phyloP scores from a whole-genome alignment of 2,329 filamentous ascomycete genomes.

The Paraconiothyrium sp. region DNA sequence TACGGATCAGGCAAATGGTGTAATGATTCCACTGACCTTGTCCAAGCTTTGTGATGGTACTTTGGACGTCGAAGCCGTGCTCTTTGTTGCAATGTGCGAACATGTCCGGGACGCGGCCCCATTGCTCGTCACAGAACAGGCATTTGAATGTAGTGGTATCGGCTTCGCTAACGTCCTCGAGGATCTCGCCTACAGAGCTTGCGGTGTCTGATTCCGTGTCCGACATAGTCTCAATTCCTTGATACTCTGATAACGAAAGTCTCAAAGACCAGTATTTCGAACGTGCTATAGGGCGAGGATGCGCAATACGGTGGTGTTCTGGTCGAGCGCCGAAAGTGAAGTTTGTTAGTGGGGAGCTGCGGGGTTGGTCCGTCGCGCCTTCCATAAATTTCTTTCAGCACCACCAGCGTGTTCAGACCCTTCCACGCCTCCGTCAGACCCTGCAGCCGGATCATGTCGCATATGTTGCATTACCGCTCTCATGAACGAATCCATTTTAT shows the following conservation, averaged over 20 bases:
- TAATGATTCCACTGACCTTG: conserved; percentile 29
- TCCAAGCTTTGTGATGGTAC: conserved; percentile 40
- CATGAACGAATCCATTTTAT: too few species aligned
- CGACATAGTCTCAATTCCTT: conserved; percentile 30
- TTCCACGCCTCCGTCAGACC: neutral
- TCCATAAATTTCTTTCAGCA: conserved; percentile 21
- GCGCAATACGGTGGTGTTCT: conserved; percentile 22
- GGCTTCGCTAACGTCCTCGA: conserved; percentile 47
- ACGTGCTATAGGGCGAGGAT: neutral
- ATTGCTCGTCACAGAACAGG: conserved; percentile 47
- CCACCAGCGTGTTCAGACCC: neutral
- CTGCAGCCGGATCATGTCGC: neutral
- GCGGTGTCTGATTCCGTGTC: conserved; percentile 42
- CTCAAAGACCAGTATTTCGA: neutral
- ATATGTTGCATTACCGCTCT: neutral
- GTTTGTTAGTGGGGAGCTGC: conserved; percentile 42
- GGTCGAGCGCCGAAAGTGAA: conserved; percentile 36
- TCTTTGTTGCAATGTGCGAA: conserved; percentile 38
- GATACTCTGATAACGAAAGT: neutral
- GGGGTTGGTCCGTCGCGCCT: conserved; percentile 32
- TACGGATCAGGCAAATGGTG: conserved; percentile 28
- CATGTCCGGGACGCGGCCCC: conserved; percentile 38
- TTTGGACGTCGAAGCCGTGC: conserved; percentile 39
- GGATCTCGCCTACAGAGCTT: conserved; percentile 46
- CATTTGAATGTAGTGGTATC: conserved; percentile 49